Conservation (phyloP, 1,284 basidiomycete species). For the Cryptococcus sp. region DNA sequence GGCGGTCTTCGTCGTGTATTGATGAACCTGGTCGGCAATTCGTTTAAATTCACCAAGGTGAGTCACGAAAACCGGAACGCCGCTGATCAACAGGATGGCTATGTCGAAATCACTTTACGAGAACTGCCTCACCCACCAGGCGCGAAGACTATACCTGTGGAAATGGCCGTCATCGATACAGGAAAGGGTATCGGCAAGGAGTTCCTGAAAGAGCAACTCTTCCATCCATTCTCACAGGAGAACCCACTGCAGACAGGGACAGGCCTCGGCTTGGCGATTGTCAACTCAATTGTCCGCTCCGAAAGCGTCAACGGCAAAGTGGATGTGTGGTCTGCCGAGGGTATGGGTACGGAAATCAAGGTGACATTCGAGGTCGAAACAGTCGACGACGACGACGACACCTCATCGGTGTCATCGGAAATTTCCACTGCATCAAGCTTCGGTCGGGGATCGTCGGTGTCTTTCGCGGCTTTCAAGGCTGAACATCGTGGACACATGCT, state of each 20-base stretch:
- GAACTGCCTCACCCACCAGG: conserved; percentile 65
- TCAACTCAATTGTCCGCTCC: conserved; percentile 80
- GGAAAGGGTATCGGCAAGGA: conserved; percentile 89
- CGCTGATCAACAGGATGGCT: conserved; percentile 65
- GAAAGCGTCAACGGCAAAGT: conserved; percentile 81
- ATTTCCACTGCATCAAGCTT: conserved; percentile 45
- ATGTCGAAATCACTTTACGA: conserved; percentile 79
- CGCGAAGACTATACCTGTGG: conserved; percentile 69
- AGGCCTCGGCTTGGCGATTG: conserved; percentile 93
- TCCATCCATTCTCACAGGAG: conserved; percentile 91
- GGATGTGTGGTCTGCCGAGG: conserved; percentile 64
- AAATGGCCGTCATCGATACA: conserved; percentile 84
- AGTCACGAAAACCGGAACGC: conserved; percentile 24
- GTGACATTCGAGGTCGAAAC: conserved; percentile 79
- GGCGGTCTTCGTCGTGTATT: conserved; percentile 87
- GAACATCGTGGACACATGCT: conserved; percentile 70
- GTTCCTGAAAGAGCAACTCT: conserved; percentile 90
- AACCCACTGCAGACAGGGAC: conserved; percentile 76
- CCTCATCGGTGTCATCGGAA: conserved; percentile 21
- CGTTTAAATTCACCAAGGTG: conserved; percentile 85
- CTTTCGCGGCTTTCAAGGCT: conserved; percentile 72
- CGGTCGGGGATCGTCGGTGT: conserved; percentile 60
- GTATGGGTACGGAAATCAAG: conserved; percentile 88
- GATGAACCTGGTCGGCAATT: conserved; percentile 96
- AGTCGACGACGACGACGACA: conserved; percentile 41